A percentile compares a stretch with the other conserved stretches of the same genome.
Evolutionary conservation across 805 yeast species (phyloP).

Genomic region (Peterozyma xylosa): DNA sequence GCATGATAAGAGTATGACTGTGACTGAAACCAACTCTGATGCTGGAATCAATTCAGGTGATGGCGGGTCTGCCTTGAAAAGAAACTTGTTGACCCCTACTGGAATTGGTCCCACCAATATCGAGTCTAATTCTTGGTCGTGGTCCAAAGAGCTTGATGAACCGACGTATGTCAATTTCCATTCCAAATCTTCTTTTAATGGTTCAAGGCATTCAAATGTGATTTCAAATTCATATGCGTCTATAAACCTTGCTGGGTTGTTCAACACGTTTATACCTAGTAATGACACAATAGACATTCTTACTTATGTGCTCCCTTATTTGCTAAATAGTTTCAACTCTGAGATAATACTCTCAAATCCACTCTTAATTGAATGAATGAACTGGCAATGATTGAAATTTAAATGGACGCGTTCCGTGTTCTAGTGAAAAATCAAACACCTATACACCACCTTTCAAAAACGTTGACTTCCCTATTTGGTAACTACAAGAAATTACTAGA

Average conservation of each 20-base stretch:
- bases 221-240: constrained; percentile 96
- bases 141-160: constrained; percentile 86
- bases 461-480: too few species aligned
- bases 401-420: too few species aligned
- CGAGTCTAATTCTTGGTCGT: constrained; percentile 95
- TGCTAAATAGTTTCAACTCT: neutral
- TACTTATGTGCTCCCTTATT: neutral
- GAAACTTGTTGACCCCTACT: constrained; percentile 89
- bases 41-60: constrained; percentile 95
- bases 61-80: constrained; percentile 94
- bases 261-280: constrained; percentile 83
- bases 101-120: constrained; percentile 98
- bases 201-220: constrained; percentile 94
- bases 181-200: constrained; percentile 84
- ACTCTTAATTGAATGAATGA: neutral
- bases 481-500: too few species aligned
- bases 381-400: too few species aligned
- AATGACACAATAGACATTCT: constrained; percentile 89
- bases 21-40: constrained; percentile 87
- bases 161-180: constrained; percentile 98
- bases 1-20: constrained; percentile 89
- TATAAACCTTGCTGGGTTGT: constrained; percentile 89
- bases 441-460: too few species aligned
- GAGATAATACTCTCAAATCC: neutral
- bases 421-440: too few species aligned